Percentiles rank a stretch among this genome's conserved stretches.
Evolutionary conservation across 75 land plant genomes (phyloP).

Genomic region (Picea sitchensis): DNA sequence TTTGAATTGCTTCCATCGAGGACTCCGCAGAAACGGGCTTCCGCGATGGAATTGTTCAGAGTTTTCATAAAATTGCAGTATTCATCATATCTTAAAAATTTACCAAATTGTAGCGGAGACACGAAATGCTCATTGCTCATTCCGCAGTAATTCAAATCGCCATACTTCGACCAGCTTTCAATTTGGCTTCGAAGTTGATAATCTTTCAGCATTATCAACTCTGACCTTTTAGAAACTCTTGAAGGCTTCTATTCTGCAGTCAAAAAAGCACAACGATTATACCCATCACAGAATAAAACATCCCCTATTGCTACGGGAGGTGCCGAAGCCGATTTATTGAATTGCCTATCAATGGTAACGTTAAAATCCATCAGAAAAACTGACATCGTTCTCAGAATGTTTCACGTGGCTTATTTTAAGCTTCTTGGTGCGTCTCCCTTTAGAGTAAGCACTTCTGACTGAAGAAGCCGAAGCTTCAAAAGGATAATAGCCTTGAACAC

Average conservation of each 20-base stretch:
- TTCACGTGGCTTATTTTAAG: not conserved
- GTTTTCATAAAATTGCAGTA: not conserved
- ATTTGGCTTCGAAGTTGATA: not conserved
- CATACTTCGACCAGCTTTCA: not conserved
- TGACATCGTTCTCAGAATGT: constrained; percentile 5
- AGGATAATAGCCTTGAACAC: constrained; percentile 15
- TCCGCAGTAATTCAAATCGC: not conserved
- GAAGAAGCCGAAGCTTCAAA: not conserved
- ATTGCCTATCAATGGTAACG: not conserved
- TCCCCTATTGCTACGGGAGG: too few species aligned
- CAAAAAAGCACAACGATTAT: not conserved
- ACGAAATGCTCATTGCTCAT: not conserved
- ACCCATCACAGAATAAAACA: not conserved
- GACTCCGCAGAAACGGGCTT: too few species aligned
- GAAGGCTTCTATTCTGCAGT: not conserved
- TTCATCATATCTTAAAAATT: not conserved
- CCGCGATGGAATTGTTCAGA: too few species aligned
- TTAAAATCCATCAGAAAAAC: not conserved
- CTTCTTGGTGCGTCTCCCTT: not conserved
- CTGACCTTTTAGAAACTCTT: not conserved
- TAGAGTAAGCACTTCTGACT: not conserved
- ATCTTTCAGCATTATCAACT: not conserved
- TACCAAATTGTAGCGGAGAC: not conserved
- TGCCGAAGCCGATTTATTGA: not conserved
- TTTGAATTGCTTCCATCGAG: too few species aligned